These are phyloP conservation scores for Hypoxylon fuscum DNA, from an alignment of 495 filamentous ascomycete species.

Conservation along the genomic window DNA sequence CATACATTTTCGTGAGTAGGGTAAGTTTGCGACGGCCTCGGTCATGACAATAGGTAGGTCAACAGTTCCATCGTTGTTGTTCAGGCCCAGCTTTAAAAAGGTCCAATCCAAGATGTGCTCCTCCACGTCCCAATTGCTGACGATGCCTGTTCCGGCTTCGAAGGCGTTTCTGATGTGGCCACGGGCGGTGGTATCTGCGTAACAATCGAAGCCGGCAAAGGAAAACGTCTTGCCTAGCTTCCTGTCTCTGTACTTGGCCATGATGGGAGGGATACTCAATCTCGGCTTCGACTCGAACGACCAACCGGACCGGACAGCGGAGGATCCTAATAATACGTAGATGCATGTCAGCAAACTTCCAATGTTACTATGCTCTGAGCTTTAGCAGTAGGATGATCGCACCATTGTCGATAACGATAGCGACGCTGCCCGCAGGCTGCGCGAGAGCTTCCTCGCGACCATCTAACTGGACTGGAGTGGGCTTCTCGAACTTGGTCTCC, in stretches of 20 bases:
- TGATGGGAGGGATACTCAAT: conserved; percentile 83
- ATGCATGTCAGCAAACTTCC: conserved; percentile 23
- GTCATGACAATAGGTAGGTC: conserved; percentile 94
- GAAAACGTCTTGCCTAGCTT: conserved; percentile 88
- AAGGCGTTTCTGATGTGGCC: conserved; percentile 92
- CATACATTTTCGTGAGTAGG: conserved; percentile 89
- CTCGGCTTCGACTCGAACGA: conserved; percentile 85
- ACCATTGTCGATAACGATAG: conserved; percentile 99
- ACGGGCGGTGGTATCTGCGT: conserved; percentile 89
- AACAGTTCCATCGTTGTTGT: conserved; percentile 74
- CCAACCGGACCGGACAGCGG: conserved; percentile 90
- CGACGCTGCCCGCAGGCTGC: conserved; percentile 56
- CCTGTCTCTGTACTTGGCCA: conserved; percentile 91
- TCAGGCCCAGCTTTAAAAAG: conserved; percentile 90
- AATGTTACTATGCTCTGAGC: too few species aligned
- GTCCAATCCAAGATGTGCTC: conserved; percentile 91
- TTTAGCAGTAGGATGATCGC: conserved; percentile 23
- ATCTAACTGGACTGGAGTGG: conserved; percentile 71
- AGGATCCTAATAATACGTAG: conserved; percentile 71
- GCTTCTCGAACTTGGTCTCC: conserved; percentile 83
- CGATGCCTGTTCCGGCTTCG: conserved; percentile 86
- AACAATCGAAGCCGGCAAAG: conserved; percentile 91
- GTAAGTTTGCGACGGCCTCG: conserved; percentile 88
- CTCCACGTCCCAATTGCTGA: conserved; percentile 97
- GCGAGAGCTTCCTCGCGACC: conserved; percentile 70